These are phyloP conservation scores for Petunia axillaris DNA, from an alignment of 257 asterid genomes.

Conservation along the genomic window DNA sequence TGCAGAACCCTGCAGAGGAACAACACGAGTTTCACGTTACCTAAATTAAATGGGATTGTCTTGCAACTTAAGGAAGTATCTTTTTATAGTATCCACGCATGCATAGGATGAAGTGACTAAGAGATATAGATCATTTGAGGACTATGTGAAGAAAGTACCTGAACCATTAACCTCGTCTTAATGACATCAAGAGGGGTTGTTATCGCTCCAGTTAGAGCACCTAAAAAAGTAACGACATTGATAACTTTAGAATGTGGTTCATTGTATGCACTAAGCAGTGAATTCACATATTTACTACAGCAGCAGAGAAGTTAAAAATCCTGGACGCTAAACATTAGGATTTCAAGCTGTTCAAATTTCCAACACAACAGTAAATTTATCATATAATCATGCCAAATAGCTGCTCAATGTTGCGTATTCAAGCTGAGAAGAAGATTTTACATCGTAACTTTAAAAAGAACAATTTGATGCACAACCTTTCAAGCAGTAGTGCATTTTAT, in stretches of 20 bases:
- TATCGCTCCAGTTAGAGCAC: constrained; percentile 94
- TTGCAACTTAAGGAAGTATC: constrained; percentile 15
- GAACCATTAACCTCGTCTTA: constrained; percentile 94
- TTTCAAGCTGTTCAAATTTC: neutral
- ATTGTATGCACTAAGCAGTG: neutral
- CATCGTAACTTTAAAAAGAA: neutral
- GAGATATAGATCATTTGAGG: neutral
- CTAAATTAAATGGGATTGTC: constrained; percentile 17
- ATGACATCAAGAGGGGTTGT: constrained; percentile 98
- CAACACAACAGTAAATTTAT: neutral
- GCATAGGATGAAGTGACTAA: constrained; percentile 10
- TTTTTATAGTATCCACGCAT: neutral
- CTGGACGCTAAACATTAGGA: constrained; percentile 11
- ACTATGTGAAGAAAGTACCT: constrained; percentile 53
- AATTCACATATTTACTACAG: constrained; percentile 17
- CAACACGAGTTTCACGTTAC: constrained; percentile 28
- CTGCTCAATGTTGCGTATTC: neutral
- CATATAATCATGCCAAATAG: neutral
- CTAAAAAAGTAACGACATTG: constrained; percentile 38
- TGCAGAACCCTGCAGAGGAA: constrained; percentile 71
- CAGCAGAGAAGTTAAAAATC: constrained; percentile 15
- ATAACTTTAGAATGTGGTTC: neutral
- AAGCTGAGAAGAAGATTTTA: neutral
- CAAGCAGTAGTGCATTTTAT: neutral
- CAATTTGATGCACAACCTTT: neutral